Percentiles rank a stretch among this genome's conserved stretches.
Conservation (phyloP, 768 basidiomycete genomes). For the Lentinula aciculospora region DNA sequence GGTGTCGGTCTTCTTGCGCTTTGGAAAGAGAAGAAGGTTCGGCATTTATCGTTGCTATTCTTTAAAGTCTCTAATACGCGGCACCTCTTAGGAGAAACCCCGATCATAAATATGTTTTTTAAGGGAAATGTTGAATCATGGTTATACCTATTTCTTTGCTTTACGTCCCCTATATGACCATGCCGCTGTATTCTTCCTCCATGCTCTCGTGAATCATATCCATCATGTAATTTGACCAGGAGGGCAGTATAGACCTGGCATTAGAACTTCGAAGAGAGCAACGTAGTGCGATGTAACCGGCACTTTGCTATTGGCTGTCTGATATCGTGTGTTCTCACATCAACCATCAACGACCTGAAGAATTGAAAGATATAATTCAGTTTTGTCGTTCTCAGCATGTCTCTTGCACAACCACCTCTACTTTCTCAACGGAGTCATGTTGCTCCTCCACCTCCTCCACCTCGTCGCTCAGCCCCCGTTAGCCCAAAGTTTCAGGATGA, state of each 20-base stretch:
- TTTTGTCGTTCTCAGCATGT: neutral
- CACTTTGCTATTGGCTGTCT: neutral
- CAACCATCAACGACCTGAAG: neutral
- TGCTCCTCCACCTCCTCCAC: slow-evolving; percentile 17
- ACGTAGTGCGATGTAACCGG: neutral
- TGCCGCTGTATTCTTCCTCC: slow-evolving; percentile 19
- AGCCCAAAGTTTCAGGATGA: slow-evolving; percentile 9
- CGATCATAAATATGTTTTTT: slow-evolving; percentile 37
- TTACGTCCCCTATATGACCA: slow-evolving; percentile 17
- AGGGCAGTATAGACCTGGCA: neutral
- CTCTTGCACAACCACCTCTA: neutral
- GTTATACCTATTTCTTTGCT: neutral
- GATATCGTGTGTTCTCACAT: neutral
- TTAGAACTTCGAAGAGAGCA: neutral
- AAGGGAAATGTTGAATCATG: neutral
- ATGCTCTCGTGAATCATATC: neutral
- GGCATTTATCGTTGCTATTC: slow-evolving; percentile 20
- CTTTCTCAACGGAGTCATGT: neutral
- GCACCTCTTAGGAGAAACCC: slow-evolving; percentile 61
- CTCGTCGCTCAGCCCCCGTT: slow-evolving; percentile 11
- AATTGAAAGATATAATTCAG: too few relatives aligned
- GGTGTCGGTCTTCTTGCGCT: slow-evolving; percentile 97
- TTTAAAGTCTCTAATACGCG: neutral
- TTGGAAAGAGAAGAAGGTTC: slow-evolving; percentile 99
- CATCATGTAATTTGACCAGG: neutral